Conservation (phyloP, 2,329 filamentous ascomycete species). For the Diplodia scrobiculata region DNA sequence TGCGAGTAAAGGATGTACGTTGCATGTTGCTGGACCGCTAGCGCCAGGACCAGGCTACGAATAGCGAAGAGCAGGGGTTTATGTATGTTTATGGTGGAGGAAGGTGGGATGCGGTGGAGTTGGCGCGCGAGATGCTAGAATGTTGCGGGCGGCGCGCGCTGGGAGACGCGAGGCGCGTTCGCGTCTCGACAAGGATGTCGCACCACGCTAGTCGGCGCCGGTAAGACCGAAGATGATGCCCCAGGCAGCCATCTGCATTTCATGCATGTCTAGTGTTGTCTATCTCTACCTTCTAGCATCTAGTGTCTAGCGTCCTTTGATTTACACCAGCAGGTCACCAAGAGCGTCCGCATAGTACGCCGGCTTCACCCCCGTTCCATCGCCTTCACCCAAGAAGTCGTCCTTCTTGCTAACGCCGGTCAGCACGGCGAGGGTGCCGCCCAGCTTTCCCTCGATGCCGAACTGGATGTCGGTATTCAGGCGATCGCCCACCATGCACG, state of each 20-base stretch:
- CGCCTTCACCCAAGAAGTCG: slow-evolving; percentile 71
- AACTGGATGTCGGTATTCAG: slow-evolving; percentile 96
- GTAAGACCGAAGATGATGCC: slow-evolving; percentile 7
- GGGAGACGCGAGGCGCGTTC: slow-evolving; percentile 30
- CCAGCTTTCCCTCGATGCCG: slow-evolving; percentile 84
- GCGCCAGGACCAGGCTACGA: background rate
- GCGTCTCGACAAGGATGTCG: slow-evolving; percentile 15
- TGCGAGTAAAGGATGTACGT: slow-evolving; percentile 47
- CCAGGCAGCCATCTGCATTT: background rate
- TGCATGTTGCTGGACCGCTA: slow-evolving; percentile 38
- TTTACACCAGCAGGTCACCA: slow-evolving; percentile 65
- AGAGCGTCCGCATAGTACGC: slow-evolving; percentile 82
- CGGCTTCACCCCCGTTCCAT: slow-evolving; percentile 69
- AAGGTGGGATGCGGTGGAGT: background rate
- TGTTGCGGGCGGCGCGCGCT: slow-evolving; percentile 17
- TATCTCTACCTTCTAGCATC: slow-evolving; percentile 14
- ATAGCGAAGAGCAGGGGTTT: background rate
- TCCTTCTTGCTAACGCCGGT: slow-evolving; percentile 87
- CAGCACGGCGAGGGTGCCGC: slow-evolving; percentile 86
- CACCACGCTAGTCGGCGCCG: background rate
- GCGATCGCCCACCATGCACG: slow-evolving; percentile 95
- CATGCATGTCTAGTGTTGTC: slow-evolving; percentile 3
- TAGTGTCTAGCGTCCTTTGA: background rate
- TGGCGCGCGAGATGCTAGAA: background rate
- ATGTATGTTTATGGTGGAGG: background rate